Percentiles rank a stretch among this genome's conserved stretches.
Evolutionary conservation across 257 asterid genomes (phyloP).

Genomic region (Ocimum tenuiflorum): DNA sequence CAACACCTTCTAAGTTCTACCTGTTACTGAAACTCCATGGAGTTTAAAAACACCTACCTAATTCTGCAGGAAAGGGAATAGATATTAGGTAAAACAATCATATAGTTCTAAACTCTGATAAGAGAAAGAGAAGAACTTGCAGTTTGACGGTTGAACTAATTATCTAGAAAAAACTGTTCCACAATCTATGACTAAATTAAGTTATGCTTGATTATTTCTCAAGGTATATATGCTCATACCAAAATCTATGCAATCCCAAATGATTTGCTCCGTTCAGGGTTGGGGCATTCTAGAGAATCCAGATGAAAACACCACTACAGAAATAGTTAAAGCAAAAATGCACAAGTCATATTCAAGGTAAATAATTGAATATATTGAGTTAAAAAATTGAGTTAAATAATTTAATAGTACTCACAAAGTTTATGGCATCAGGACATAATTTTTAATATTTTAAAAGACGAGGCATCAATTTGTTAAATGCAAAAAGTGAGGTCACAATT

Average conservation of each 20-base stretch:
- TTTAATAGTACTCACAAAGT: no score
- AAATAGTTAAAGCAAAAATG: no score
- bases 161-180: neutral
- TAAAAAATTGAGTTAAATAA: no score
- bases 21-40: neutral
- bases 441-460: no score
- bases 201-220: neutral
- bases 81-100: neutral
- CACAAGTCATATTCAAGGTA: no score
- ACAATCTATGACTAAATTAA: neutral
- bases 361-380: no score
- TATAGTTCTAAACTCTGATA: neutral
- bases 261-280: neutral
- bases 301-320: no score
- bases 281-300: neutral
- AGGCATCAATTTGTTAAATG: no score
- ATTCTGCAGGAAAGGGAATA: neutral
- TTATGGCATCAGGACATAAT: no score
- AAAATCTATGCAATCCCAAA: neutral
- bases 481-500: no score
- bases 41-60: neutral
- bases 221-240: neutral
- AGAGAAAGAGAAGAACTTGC: neutral
- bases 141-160: neutral
- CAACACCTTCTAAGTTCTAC: neutral